Evolutionary conservation across 768 basidiomycete genomes (phyloP).

Genomic region (Boletus pseudopeckii): DNA sequence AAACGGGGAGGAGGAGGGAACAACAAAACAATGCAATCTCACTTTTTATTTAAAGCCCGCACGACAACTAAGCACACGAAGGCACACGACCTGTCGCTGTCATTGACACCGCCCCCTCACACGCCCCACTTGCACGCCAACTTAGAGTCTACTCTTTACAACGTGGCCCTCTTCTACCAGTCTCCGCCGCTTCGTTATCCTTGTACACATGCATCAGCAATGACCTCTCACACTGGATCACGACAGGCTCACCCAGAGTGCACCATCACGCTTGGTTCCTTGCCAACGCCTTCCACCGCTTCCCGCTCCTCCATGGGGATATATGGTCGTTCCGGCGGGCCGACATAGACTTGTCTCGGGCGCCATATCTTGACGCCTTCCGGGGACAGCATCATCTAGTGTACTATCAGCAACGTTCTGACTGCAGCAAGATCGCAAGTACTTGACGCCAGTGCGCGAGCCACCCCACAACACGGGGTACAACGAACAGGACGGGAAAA

Average conservation of each 20-base stretch:
- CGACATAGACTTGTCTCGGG: slow-evolving; percentile 83
- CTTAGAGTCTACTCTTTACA: slow-evolving; percentile 29
- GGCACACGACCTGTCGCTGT: neutral
- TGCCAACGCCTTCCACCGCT: slow-evolving; percentile 49
- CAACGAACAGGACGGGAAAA: slow-evolving; percentile 91
- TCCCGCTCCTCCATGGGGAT: slow-evolving; percentile 58
- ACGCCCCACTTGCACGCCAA: neutral
- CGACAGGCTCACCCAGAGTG: slow-evolving; percentile 69
- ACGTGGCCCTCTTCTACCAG: slow-evolving; percentile 24
- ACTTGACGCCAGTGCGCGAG: slow-evolving; percentile 90
- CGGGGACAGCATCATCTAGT: slow-evolving; percentile 85
- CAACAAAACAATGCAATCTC: neutral
- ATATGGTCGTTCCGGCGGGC: slow-evolving; percentile 70
- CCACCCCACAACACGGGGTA: slow-evolving; percentile 92
- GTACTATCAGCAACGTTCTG: slow-evolving; percentile 2
- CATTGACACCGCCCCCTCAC: too few relatives aligned
- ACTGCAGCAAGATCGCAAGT: slow-evolving; percentile 6
- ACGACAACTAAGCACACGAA: slow-evolving; percentile 1
- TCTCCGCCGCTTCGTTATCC: slow-evolving; percentile 32
- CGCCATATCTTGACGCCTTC: slow-evolving; percentile 94
- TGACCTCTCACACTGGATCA: neutral
- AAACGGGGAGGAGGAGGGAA: neutral
- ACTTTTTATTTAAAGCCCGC: slow-evolving; percentile 20
- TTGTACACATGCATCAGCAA: slow-evolving; percentile 7
- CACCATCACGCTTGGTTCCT: slow-evolving; percentile 58